Evolutionary conservation across 176 grass and related monocot genomes (phyloP), one percentile per base, ranked within the genome.

Genomic region (Leersia perrieri): DNA sequence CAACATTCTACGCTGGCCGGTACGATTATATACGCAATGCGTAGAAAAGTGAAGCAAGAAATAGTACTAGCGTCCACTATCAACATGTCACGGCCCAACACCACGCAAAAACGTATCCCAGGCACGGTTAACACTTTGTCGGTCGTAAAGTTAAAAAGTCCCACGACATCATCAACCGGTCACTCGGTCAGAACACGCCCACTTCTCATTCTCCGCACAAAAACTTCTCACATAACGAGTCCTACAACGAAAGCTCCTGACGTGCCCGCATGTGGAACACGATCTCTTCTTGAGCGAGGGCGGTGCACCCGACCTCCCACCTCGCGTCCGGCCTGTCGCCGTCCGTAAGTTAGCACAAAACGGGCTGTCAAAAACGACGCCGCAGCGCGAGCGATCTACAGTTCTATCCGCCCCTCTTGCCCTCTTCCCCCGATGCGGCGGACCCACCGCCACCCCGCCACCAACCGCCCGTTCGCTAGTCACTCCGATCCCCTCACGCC

Each of bases 321-420:
- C 51, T 57, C 51, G 22, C 51, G 51, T 53, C 45, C 51, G 20
- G 51, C n/a, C 8, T n/a, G 53, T 58, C 53, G 53, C 53, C n/a
- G 18, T 58, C 53, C 42, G 42, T 45, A 3, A 3, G 42, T 45
- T 12, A 45, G 9, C 53, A 58, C 22, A 20, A 25, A 25, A 3
- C 45, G 45, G 45, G 51, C 11, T 65, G 71, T 71, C 80, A 89
- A 80, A 81, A 85, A 53, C 33, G 77, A 85, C 57, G 57, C 57
- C 82, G 20, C 77, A 89, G 20, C 87, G 76, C 87, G 76, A 61
- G 49, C 38, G 42, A 80, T 38, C 33, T 10, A 14, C 11, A 53
- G 16, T 47, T 20, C 0, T n/a, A n/a, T n/a, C n/a, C n/a, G n/a
- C n/a, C n/a, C n/a, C n/a, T n/a, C n/a, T n/a, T n/a, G 14, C 9